Evolutionary conservation across 805 yeast genomes (phyloP).

Genomic region (Yarrowia deformans): DNA sequence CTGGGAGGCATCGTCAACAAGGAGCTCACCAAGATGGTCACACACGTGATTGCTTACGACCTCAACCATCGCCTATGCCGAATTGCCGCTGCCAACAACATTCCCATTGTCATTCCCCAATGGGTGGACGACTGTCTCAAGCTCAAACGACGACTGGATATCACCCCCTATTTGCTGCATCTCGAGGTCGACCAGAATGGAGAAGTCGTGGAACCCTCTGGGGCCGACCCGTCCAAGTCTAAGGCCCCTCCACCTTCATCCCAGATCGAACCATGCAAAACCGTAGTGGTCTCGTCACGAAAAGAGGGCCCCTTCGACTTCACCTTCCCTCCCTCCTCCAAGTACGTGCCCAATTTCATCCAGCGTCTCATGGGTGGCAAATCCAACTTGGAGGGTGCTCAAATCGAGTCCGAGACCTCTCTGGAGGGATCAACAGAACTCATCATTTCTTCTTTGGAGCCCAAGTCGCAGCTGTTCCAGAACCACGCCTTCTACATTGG

Average conservation of each 20-base stretch:
- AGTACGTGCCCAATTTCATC: slow-evolving; percentile 31
- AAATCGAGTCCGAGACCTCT: slow-evolving; percentile 25
- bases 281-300: slow-evolving; percentile 12
- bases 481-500: slow-evolving; percentile 61
- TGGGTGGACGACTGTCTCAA: slow-evolving; percentile 81
- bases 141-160: slow-evolving; percentile 59
- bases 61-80: slow-evolving; percentile 52
- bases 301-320: slow-evolving; percentile 29
- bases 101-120: slow-evolving; percentile 66
- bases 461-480: slow-evolving; percentile 48
- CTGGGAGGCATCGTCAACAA: slow-evolving; percentile 80
- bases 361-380: slow-evolving; percentile 24
- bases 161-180: slow-evolving; percentile 58
- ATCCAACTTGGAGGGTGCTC: slow-evolving; percentile 23
- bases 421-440: slow-evolving; percentile 31
- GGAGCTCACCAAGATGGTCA: slow-evolving; percentile 69
- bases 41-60: slow-evolving; percentile 74
- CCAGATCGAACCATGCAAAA: slow-evolving; percentile 26
- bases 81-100: slow-evolving; percentile 55
- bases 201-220: background rate
- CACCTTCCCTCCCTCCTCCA: slow-evolving; percentile 29
- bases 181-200: slow-evolving; percentile 25
- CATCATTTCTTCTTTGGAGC: slow-evolving; percentile 38
- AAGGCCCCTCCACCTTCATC: slow-evolving; percentile 8
- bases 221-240: background rate